Conservation (phyloP, 192 early-diverging fungal genomes). For the Coemansia erecta region DNA sequence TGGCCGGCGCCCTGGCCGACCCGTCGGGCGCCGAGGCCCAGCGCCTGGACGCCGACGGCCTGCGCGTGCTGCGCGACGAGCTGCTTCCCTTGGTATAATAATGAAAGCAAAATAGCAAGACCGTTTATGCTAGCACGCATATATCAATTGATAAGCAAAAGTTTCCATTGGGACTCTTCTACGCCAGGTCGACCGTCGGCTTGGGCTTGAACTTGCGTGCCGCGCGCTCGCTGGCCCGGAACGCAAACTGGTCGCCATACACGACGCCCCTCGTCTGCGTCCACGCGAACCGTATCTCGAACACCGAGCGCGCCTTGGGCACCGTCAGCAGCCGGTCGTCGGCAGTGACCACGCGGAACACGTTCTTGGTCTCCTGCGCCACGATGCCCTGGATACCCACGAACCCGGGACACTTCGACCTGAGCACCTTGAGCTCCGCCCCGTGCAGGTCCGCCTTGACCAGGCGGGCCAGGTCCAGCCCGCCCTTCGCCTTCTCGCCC, state of each 20-base stretch:
- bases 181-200: slow-evolving; percentile 31
- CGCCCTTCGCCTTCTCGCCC: slow-evolving; percentile 29
- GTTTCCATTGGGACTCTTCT: too few species aligned
- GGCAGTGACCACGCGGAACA: slow-evolving; percentile 73
- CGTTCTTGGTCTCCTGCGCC: slow-evolving; percentile 86
- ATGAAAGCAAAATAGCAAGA: slow-evolving; percentile 1
- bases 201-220: slow-evolving; percentile 56
- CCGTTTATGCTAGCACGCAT: too few species aligned
- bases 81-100: slow-evolving; percentile 8
- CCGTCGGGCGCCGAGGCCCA: not conserved
- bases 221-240: slow-evolving; percentile 68
- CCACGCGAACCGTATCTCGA: slow-evolving; percentile 42
- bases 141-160: too few species aligned
- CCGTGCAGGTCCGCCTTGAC: slow-evolving; percentile 87
- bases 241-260: slow-evolving; percentile 76
- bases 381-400: slow-evolving; percentile 78
- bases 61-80: slow-evolving; percentile 4
- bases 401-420: slow-evolving; percentile 74
- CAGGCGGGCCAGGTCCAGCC: slow-evolving; percentile 50
- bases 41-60: slow-evolving; percentile 10
- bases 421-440: slow-evolving; percentile 66
- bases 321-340: slow-evolving; percentile 63
- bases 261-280: slow-evolving; percentile 55
- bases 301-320: slow-evolving; percentile 69
- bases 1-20: not conserved